A percentile compares a stretch with the other conserved stretches of the same genome.
Conservation (phyloP, 495 filamentous ascomycete species). For the Xylaria castorea region DNA sequence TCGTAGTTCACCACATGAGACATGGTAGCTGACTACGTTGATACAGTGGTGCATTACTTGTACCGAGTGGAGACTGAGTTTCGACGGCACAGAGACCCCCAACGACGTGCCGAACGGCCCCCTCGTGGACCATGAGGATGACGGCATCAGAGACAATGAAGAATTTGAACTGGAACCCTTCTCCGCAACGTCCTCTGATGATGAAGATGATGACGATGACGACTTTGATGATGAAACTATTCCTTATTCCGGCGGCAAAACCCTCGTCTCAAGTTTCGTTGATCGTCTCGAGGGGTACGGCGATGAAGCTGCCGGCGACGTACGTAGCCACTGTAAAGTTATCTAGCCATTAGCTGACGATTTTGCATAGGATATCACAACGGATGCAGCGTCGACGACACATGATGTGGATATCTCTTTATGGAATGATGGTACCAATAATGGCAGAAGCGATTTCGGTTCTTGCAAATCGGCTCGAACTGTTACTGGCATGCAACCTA, state of each 20-base stretch:
- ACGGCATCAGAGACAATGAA: background rate
- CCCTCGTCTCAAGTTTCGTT: background rate
- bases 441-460: background rate
- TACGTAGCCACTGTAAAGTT: background rate
- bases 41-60: constrained; percentile 63
- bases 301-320: background rate
- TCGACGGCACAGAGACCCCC: constrained; percentile 31
- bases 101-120: constrained; percentile 22
- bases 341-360: constrained; percentile 1
- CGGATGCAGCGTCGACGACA: background rate
- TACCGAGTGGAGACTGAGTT: constrained; percentile 47
- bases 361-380: constrained; percentile 3
- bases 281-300: constrained; percentile 19
- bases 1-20: background rate
- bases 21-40: constrained; percentile 24
- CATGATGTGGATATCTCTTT: background rate
- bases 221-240: background rate
- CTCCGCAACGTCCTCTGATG: background rate
- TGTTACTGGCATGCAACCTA: background rate
- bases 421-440: background rate
- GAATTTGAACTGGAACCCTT: background rate
- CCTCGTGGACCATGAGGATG: background rate
- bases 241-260: background rate
- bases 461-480: background rate
- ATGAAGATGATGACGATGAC: background rate